phyloP scores from a whole-genome alignment of 2,329 filamentous ascomycete genomes.

The Fusarium sp. region DNA sequence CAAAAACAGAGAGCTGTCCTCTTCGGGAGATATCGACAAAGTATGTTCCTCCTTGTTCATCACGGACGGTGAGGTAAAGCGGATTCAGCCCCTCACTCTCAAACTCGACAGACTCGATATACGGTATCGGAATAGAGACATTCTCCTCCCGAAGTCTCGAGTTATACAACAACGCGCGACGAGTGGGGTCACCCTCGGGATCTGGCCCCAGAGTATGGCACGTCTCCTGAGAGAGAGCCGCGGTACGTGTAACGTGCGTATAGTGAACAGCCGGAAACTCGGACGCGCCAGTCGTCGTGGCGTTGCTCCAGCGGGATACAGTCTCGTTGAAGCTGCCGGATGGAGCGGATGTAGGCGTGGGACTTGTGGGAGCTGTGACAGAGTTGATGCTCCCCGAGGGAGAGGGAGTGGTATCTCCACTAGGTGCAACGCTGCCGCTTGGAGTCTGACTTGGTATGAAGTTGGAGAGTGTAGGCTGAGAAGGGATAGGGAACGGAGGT shows the following conservation, averaged over 20 bases:
- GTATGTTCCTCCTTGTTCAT: slow-evolving; percentile 41
- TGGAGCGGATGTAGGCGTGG: slow-evolving; percentile 10
- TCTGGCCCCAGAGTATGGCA: slow-evolving; percentile 46
- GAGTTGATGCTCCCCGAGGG: background rate
- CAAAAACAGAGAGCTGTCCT: slow-evolving; percentile 46
- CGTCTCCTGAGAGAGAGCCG: slow-evolving; percentile 39
- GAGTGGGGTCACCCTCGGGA: slow-evolving; percentile 32
- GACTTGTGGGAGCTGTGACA: slow-evolving; percentile 28
- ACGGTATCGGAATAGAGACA: slow-evolving; percentile 48
- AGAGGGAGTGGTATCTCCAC: background rate
- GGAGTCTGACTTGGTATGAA: background rate
- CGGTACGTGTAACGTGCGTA: slow-evolving; percentile 46
- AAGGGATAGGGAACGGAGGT: background rate
- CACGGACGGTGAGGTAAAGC: slow-evolving; percentile 47
- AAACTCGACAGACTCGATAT: slow-evolving; percentile 51
- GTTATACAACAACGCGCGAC: slow-evolving; percentile 47
- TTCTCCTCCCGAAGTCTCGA: slow-evolving; percentile 44
- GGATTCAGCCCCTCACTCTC: slow-evolving; percentile 46
- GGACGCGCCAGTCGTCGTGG: slow-evolving; percentile 11
- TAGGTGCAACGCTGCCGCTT: background rate
- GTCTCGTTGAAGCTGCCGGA: slow-evolving; percentile 6
- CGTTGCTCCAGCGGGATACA: slow-evolving; percentile 14
- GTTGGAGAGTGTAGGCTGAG: slow-evolving; percentile 2
- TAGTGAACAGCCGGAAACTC: slow-evolving; percentile 46
- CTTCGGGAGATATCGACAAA: slow-evolving; percentile 50